Base-by-base conservation (phyloP, 345 rosid species). In the Barbarea vulgaris region DNA sequence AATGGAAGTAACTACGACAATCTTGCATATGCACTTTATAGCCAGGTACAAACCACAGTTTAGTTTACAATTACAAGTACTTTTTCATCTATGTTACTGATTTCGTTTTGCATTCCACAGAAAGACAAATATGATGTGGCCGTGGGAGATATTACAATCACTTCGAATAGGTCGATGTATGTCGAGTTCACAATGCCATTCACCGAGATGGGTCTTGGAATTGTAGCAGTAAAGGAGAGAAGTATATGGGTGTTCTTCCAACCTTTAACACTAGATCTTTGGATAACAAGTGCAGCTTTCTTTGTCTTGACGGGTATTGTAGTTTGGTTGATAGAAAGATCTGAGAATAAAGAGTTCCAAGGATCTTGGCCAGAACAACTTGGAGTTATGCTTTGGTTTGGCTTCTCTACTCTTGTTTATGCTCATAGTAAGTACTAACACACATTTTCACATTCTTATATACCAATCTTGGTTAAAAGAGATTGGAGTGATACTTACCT, bases 241-340 rank as follows among this genome's bases (percentile, higher is more conserved):
- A 74, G 82, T 58, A 64, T 75, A 47, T 85, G 89, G 91, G 77
- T 82, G 46, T 89, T 87, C 77, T 69, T 84, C 9, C 67, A 83
- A 70, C 95, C 95, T 4, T 70, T 85, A 9, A 79, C 77, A 14
- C 39, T 19, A 73, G 69, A 78, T 10, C 86, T 87, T 21, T 89
- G 90, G 95, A 5, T 83, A 17, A 75, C 81, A 54, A 81, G 62
- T 24, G 84, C 73, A 6, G 21, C 21, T 27, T 79, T 81, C 41
- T 84, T 84, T 48, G 61, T 84, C 33, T 85, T 81, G 61, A 83
- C 75, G 0, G 89, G 87, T 1, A 22, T 73, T 4, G 67, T 84
- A 19, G 84, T 84, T 15, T 86, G 90, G 88, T 63, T 86, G 14
- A 73, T 87, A n/a, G 92, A 89, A 73, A 85, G 74, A 57, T 37